Evolutionary conservation across 306 rosid genomes (phyloP).

Genomic region (Crataegus laevigata): DNA sequence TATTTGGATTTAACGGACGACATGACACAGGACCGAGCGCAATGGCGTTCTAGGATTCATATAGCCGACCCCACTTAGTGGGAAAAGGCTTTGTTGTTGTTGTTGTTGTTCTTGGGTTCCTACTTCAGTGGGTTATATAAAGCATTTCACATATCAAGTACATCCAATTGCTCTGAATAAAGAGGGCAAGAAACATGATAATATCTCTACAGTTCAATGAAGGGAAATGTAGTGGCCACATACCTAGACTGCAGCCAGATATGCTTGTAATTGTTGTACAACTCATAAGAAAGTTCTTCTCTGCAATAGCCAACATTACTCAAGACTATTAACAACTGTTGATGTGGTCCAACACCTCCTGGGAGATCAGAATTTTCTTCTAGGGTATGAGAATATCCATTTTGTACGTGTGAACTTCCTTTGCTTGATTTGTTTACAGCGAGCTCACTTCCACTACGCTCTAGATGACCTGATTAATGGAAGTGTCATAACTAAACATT

Average conservation of each 20-base stretch:
- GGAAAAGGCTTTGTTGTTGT: no score
- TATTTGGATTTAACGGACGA: no score
- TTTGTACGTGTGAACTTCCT: conserved; percentile 50
- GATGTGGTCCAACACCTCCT: conserved; percentile 76
- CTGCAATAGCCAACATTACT: conserved; percentile 97
- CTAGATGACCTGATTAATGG: conserved; percentile 60
- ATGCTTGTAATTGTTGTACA: conserved; percentile 71
- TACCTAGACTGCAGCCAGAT: conserved; percentile 89
- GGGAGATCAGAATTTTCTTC: conserved; percentile 51
- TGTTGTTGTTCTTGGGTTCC: background rate
- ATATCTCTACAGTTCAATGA: background rate
- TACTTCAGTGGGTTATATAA: background rate
- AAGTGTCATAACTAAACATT: conserved; percentile 16
- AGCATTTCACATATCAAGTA: background rate
- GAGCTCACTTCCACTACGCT: conserved; percentile 69
- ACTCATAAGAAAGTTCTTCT: conserved; percentile 81
- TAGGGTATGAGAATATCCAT: conserved; percentile 63
- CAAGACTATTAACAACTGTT: conserved; percentile 62
- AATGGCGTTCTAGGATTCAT: no score
- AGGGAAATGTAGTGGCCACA: background rate
- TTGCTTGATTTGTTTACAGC: conserved; percentile 43
- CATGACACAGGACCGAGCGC: no score
- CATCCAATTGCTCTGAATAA: background rate
- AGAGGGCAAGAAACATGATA: background rate
- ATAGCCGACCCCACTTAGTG: no score